A percentile compares a stretch with the other conserved stretches of the same genome.
These are phyloP conservation scores for Parasitella parasitica DNA, from an alignment of 371 early-diverging fungal genomes.

Conservation along the genomic window DNA sequence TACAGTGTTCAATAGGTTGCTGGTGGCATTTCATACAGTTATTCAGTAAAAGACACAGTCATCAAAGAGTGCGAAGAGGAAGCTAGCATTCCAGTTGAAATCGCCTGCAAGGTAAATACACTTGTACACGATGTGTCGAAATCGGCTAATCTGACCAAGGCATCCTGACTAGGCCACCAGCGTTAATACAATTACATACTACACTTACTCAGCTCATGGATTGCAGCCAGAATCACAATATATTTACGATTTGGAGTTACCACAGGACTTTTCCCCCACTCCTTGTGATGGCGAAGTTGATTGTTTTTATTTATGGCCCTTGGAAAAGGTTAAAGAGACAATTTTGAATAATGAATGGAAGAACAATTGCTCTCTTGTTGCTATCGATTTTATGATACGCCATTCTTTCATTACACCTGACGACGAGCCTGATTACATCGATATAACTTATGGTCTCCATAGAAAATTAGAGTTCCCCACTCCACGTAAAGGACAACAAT, in stretches of 20 bases:
- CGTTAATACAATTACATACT: conserved; percentile 73
- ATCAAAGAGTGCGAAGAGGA: conserved; percentile 93
- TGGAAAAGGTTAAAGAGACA: conserved; percentile 62
- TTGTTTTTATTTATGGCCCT: conserved; percentile 72
- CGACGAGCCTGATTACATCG: conserved; percentile 80
- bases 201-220: conserved; percentile 51
- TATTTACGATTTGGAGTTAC: conserved; percentile 81
- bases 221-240: conserved; percentile 76
- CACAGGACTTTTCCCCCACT: conserved; percentile 59
- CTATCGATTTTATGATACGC: conserved; percentile 85
- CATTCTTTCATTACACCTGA: conserved; percentile 73
- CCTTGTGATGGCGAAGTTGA: conserved; percentile 92
- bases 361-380: conserved; percentile 80
- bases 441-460: conserved; percentile 67
- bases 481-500: conserved; percentile 30
- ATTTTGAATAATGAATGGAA: conserved; percentile 77
- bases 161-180: conserved; percentile 40
- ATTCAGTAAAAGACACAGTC: conserved; percentile 63
- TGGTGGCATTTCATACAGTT: conserved; percentile 80
- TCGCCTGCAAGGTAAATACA: conserved; percentile 47
- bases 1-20: conserved; percentile 48
- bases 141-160: too few species aligned
- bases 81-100: conserved; percentile 65
- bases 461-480: conserved; percentile 70
- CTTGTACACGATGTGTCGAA: neutral